Evolutionary conservation across 305 asterid genomes (phyloP).

Genomic region (Solanum hybrid): DNA sequence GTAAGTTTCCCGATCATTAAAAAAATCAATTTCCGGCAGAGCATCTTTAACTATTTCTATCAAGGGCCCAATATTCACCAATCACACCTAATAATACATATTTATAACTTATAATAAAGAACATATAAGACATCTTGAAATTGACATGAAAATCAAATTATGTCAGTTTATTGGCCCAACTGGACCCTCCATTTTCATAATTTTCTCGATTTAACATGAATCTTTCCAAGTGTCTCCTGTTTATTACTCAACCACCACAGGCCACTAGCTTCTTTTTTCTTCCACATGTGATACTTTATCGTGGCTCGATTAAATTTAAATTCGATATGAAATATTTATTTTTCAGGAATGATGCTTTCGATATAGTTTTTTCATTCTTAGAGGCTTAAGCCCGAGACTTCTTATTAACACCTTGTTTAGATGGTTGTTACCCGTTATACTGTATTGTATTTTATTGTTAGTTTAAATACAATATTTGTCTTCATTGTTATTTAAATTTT

Average conservation of each 20-base stretch:
- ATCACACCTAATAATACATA: background rate
- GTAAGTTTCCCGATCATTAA: background rate
- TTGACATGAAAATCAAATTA: background rate
- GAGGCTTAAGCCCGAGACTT: background rate
- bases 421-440: rapidly evolving
- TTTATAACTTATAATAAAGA: background rate
- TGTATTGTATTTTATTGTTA: background rate
- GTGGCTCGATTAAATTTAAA: too few species aligned
- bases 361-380: too few species aligned
- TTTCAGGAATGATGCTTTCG: too few species aligned
- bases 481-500: background rate
- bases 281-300: background rate
- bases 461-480: background rate
- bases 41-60: background rate
- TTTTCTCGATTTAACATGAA: background rate
- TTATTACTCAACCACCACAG: background rate
- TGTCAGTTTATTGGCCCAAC: background rate
- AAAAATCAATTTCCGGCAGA: background rate
- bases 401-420: background rate
- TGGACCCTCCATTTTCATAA: background rate
- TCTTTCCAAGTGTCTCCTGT: background rate
- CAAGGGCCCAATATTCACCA: background rate
- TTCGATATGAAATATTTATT: too few species aligned
- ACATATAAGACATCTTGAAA: background rate
- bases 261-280: background rate